Evolutionary conservation across 768 basidiomycete genomes (phyloP).

Genomic region (Auricularia cornea): DNA sequence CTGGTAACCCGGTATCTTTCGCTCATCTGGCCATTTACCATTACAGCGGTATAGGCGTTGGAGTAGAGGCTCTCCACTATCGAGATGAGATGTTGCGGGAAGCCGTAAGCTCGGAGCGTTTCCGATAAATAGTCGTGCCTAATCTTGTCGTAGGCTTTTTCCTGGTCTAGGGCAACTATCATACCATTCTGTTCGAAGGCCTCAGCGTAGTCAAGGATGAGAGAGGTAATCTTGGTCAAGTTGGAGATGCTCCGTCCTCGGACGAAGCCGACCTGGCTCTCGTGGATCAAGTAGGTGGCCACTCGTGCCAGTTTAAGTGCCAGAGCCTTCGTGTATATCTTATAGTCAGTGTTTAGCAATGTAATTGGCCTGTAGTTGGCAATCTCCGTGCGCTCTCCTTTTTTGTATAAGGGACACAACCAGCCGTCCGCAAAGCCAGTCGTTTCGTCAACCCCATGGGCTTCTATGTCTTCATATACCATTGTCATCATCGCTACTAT

Average conservation of each 20-base stretch:
- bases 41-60: slow-evolving; percentile 20
- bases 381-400: slow-evolving; percentile 17
- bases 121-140: slow-evolving; percentile 12
- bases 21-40: slow-evolving; percentile 27
- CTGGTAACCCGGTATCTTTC: slow-evolving; percentile 16
- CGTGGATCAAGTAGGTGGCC: slow-evolving; percentile 18
- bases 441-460: no score
- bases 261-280: slow-evolving; percentile 33
- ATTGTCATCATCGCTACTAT: no score
- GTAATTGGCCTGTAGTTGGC: no score
- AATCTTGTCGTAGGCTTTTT: slow-evolving; percentile 13
- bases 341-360: slow-evolving; percentile 25
- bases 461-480: no score
- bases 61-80: slow-evolving; percentile 23
- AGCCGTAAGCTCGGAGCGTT: neutral
- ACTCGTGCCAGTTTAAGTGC: slow-evolving; percentile 11
- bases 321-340: slow-evolving; percentile 21
- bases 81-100: slow-evolving; percentile 13
- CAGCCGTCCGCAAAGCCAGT: no score
- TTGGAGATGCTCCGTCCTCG: slow-evolving; percentile 22
- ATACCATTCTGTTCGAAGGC: slow-evolving; percentile 9
- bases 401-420: slow-evolving; percentile 14
- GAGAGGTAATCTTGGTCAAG: slow-evolving; percentile 21
- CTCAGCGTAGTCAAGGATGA: slow-evolving; percentile 10
- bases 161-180: slow-evolving; percentile 7